Base-by-base conservation (phyloP, 345 rosid genomes). In the Eucalyptus cloeziana region DNA sequence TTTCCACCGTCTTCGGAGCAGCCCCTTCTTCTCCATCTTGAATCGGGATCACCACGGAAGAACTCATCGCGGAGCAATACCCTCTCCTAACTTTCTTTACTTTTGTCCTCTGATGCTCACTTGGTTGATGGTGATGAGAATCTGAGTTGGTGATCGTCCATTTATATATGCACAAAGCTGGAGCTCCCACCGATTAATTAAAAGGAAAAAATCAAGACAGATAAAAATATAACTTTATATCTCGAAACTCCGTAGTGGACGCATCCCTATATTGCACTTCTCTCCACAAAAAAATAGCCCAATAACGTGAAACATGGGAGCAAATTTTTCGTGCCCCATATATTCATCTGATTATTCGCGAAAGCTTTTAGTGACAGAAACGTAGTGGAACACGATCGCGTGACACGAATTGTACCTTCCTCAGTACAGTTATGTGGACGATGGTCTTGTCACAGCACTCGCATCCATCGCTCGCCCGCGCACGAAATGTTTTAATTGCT, bases 361-460 rank as follows among this genome's bases (percentile, higher is more conserved):
- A 76, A 76, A 37, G 47, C 15, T 6, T 1, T 21, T 40, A 22
- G 86, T 69, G 89, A 69, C 31, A 89, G 91, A 89, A 92, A 88
- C 40, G 27, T 91, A 92, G 93, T 94, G 94, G 94, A 92, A 88
- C 94, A 94, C 94, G 91, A 87, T 91, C 87, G 94, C 69, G 93
- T 79, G 89, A 86, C 92, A 89, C 90, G 60, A 87, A n/a, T 40
- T 47, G 37, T n/a, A n/a, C 10, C 76, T n/a, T 64, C 40, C 37
- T 14, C 10, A 2, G 40, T n/a, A n/a, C 40, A 86, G 47, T 22
- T 51, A 90, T 11, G 88, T 88, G 91, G 91, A 50, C 83, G 62
- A 86, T 45, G 86, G 90, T 92, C 93, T 89, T 89, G 52, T 90
- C 90, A 86, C 92, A 88, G 91, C 87, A 87, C 51, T 24, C 30